Evolutionary conservation across 208 protist species (phyloP), one percentile per base, ranked within the genome.

Genomic region (Borovskyia barvae): DNA sequence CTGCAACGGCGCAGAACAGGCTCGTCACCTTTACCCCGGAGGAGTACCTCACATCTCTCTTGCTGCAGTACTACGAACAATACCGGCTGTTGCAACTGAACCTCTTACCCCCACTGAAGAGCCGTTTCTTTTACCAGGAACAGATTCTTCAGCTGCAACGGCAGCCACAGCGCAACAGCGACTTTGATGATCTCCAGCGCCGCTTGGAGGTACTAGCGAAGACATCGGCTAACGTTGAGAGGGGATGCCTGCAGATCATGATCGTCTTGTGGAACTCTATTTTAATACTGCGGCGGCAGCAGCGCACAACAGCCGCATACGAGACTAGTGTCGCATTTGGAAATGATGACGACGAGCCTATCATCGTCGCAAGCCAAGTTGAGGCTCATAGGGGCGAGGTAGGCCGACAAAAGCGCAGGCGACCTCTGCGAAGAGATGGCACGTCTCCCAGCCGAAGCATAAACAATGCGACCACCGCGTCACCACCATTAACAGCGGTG

Each of bases 81-180:
- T 92, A 92, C 47, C 81, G 80, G 19, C 73, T 92, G 64, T 76
- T 92, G 46, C 64, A 76, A 58, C 58, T 89, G 20, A 89, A 86
- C 49, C 74, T 89, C 11, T 57, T 90, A 19, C 78, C 85, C 11
- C 28, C 75, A 36, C 51, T 89, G 17, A 89, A 86, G 62, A 82
- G 59, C 37, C 69, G 77, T 14, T 25, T 24, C 45, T 89, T 89
- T 46, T 92, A 92, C 56, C 37, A 69, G 48, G 76, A 85, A 28
- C 79, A 92, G 60, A 50, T 92, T 3, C 25, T 40, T 8, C 77
- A 77, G 52, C 60, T 91, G 46, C 36, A 51, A 30, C 46, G 42
- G 37, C 71, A 86, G 40, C 63, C 59, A 17, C 17, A 63, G 26
- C 76, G 43, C 0, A 68, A 30, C 6, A 57, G 49, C 14, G 80